Evolutionary conservation across 331 rosid genomes (phyloP).

Genomic region (Acacia pycnantha): DNA sequence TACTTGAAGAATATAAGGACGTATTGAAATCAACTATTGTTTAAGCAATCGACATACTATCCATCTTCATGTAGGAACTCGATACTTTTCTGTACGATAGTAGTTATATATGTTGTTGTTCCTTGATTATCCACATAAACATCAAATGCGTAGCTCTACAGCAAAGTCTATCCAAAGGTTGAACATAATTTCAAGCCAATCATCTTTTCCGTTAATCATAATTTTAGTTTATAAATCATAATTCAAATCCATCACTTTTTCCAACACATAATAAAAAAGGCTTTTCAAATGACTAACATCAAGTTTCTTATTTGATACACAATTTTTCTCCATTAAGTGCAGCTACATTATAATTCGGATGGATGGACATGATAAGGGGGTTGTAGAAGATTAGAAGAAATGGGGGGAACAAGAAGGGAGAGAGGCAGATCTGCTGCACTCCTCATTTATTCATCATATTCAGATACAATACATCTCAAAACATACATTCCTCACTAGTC

Average conservation of each 20-base stretch:
- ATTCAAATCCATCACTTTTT: not conserved
- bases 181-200: not conserved
- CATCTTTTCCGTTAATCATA: not conserved
- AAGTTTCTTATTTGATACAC: not conserved
- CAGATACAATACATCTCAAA: too few relatives aligned
- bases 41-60: not conserved
- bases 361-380: too few relatives aligned
- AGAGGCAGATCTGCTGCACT: too few relatives aligned
- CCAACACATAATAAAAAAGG: not conserved
- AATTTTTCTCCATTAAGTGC: not conserved
- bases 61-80: not conserved
- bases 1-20: not conserved
- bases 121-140: not conserved
- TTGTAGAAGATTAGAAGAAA: too few relatives aligned
- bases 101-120: not conserved
- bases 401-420: too few relatives aligned
- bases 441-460: too few relatives aligned
- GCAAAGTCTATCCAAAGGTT: not conserved
- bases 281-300: not conserved
- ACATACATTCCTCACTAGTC: too few relatives aligned
- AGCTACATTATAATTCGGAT: not conserved
- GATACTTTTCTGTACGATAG: not conserved
- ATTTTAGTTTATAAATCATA: not conserved
- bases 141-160: not conserved
- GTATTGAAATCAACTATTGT: not conserved